These are phyloP conservation scores for Termitomyces sp. DNA, from an alignment of 768 basidiomycete species.

Conservation along the genomic window DNA sequence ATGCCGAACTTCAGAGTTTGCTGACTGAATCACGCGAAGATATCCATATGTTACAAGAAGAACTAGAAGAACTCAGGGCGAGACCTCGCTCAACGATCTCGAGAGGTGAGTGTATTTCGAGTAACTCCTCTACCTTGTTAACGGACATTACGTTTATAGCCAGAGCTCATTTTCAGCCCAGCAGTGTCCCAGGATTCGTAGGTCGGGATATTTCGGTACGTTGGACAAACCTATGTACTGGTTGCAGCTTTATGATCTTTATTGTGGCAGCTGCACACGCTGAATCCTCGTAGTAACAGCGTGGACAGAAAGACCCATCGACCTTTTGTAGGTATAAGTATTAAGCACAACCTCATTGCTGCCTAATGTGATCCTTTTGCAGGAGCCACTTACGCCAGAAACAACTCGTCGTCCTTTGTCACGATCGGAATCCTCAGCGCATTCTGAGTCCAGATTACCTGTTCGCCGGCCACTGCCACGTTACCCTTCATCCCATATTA, in stretches of 20 bases:
- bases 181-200: conserved; percentile 38
- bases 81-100: conserved; percentile 32
- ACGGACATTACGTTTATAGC: conserved; percentile 17
- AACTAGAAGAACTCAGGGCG: conserved; percentile 68
- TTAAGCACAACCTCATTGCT: not conserved
- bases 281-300: conserved; percentile 20
- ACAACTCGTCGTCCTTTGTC: conserved; percentile 38
- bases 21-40: conserved; percentile 78
- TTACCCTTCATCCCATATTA: conserved; percentile 25
- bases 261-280: conserved; percentile 11
- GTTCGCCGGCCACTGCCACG: conserved; percentile 23
- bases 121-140: not conserved
- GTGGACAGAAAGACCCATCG: conserved; percentile 17
- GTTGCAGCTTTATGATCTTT: not conserved
- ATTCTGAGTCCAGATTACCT: conserved; percentile 20
- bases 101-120: conserved; percentile 29
- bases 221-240: not conserved
- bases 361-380: not conserved
- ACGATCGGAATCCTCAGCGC: conserved; percentile 28
- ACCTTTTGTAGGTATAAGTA: conserved; percentile 16
- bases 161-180: conserved; percentile 32
- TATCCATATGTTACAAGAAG: conserved; percentile 58
- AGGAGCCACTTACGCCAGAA: conserved; percentile 42
- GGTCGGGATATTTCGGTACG: conserved; percentile 29
- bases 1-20: conserved; percentile 69